phyloP scores from a whole-genome alignment of 768 basidiomycete genomes.

The Suillus weaverae region DNA sequence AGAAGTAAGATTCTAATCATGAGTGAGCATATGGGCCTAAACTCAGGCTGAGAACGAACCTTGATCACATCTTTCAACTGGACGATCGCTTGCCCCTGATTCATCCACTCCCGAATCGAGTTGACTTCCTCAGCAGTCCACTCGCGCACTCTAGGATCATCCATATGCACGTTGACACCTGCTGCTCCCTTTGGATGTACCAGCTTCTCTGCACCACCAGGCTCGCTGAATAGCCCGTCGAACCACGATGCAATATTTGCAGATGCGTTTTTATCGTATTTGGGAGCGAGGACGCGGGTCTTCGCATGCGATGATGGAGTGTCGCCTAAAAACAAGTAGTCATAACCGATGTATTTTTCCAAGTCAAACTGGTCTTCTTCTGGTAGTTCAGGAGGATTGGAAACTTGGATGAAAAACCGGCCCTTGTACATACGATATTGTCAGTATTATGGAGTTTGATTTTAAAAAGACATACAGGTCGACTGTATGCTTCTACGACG shows the following conservation, averaged over 20 bases:
- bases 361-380: not conserved
- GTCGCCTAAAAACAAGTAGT: constrained; percentile 8
- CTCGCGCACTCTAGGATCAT: constrained; percentile 41
- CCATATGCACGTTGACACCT: constrained; percentile 23
- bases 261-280: constrained; percentile 30
- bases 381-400: constrained; percentile 13
- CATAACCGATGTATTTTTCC: constrained; percentile 1
- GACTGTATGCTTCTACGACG: constrained; percentile 27
- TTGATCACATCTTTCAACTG: constrained; percentile 29
- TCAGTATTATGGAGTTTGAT: not conserved
- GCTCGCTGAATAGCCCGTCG: constrained; percentile 26
- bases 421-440: constrained; percentile 16
- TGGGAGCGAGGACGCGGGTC: constrained; percentile 19
- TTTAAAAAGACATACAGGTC: constrained; percentile 20
- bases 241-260: constrained; percentile 35
- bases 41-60: constrained; percentile 15
- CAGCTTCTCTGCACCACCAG: constrained; percentile 23
- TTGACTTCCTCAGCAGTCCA: constrained; percentile 39
- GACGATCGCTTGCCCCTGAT: constrained; percentile 29
- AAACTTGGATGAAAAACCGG: constrained; percentile 28
- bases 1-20: constrained; percentile 18
- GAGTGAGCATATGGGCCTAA: not conserved
- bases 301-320: constrained; percentile 12
- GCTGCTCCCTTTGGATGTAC: constrained; percentile 14
- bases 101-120: constrained; percentile 38